Evolutionary conservation across 768 basidiomycete species (phyloP), one percentile per base, ranked within the genome.

Genomic region (Suillus cothurnatus): DNA sequence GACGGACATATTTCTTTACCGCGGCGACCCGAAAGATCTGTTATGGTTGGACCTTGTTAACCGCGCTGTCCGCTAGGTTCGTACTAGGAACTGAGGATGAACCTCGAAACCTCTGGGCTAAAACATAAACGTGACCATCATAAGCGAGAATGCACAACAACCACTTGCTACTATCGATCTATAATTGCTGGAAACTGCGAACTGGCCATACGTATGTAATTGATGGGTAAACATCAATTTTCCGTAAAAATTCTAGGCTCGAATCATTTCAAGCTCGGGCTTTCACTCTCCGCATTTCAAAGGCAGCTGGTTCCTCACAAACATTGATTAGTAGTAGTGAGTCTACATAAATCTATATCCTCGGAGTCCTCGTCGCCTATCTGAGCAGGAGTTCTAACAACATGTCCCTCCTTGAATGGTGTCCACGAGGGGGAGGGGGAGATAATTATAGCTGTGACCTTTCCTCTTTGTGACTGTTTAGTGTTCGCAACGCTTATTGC

Each of bases 111-210:
- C 19, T 11, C 19, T 3, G 12, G 11, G 31, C 57, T 67, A 76
- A 50, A 50, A 68, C 70, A 61, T 77, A 70, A 39, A 80, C 83
- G 6, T 49, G 47, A 49, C n/a, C 12, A 23, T 50, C 43, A 77
- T 86, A 28, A 68, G 76, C 2, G 74, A 71, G 57, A 83, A 85
- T 69, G 72, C 80, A 23, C 47, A 81, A 62, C 77, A 84, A 68
- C 78, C 80, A 11, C 73, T 80, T 31, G 85, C 85, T 0, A 78
- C 85, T 0, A 78, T 78, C 21, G 85, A 87, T 66, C 83, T 49
- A 49, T 26, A 14, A 49, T 49, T 2, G 47, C 14, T 26, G 23
- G 49, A 23, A 26, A 49, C 49, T 3, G 17, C 23, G 3, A 15
- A 50, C 26, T 50, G 15, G 15, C 14, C 26, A 50, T 50, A 50